These are phyloP conservation scores for Penicillium polonicum DNA, from an alignment of 2,329 filamentous ascomycete species.

Conservation along the genomic window DNA sequence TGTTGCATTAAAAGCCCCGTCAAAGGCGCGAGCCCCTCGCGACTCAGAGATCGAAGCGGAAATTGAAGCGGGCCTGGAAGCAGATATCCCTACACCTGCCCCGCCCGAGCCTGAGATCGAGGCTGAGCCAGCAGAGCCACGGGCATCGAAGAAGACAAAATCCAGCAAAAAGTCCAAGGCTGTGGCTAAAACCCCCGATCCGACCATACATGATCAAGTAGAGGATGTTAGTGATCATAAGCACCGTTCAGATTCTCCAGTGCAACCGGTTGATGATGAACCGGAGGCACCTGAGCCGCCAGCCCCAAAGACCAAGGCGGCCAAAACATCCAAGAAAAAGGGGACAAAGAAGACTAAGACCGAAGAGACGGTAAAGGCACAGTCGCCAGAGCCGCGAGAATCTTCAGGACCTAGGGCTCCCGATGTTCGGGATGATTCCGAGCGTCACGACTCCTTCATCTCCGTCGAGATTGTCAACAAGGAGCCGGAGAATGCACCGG, in stretches of 20 bases:
- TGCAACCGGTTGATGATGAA: slow-evolving; percentile 6
- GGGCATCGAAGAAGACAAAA: slow-evolving; percentile 30
- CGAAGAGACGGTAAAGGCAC: slow-evolving; percentile 14
- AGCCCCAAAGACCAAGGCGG: slow-evolving; percentile 20
- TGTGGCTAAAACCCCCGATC: slow-evolving; percentile 10
- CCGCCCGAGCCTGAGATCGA: slow-evolving; percentile 39
- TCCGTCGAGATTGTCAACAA: slow-evolving; percentile 32
- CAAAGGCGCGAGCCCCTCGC: slow-evolving; percentile 51
- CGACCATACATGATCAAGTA: slow-evolving; percentile 6
- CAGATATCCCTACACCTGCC: slow-evolving; percentile 52
- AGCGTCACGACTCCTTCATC: slow-evolving; percentile 31
- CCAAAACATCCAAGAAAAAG: slow-evolving; percentile 24
- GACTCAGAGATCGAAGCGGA: slow-evolving; percentile 67
- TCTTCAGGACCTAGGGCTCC: not conserved
- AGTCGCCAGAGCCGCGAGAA: slow-evolving; percentile 7
- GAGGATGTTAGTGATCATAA: slow-evolving; percentile 14
- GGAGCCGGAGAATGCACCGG: slow-evolving; percentile 28
- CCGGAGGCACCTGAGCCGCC: slow-evolving; percentile 17
- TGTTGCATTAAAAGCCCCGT: slow-evolving; percentile 48
- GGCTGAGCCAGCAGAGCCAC: slow-evolving; percentile 28
- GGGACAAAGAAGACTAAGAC: slow-evolving; percentile 23
- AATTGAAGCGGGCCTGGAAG: slow-evolving; percentile 64
- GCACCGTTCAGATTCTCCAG: slow-evolving; percentile 3
- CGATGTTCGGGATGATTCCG: slow-evolving; percentile 11
- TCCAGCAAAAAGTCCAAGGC: slow-evolving; percentile 32